Evolutionary conservation across 306 rosid species (phyloP), one percentile per base, ranked within the genome.

Genomic region (Luffa acutangula): DNA sequence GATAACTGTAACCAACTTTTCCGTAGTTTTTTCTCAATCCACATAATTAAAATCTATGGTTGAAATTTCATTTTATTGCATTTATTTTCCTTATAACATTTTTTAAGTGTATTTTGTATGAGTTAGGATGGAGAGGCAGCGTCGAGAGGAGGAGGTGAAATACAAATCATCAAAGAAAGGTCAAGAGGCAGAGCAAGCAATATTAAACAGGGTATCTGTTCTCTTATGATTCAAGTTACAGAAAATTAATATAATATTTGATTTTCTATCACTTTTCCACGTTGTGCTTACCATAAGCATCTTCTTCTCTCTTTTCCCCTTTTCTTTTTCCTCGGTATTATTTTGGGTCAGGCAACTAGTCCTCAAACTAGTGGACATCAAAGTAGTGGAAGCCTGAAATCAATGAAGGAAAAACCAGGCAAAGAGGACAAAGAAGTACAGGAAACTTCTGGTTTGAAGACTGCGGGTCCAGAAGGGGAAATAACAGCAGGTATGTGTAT

Each of bases 401-500:
- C 97, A 71, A 67, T 89, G 85, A 95, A 93, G 91, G 99, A 95
- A 20, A 95, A 92, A 85, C 86, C 93, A n/a, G 90, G 91, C 48
- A 96, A 90, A 87, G 83, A 89, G 73, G 94, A 90, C 79, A 95
- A 95, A 81, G 99, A 93, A 71, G 91, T 83, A 65, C 91, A 85
- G 69, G 98, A 95, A 78, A 81, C 88, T 80, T 91, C 99, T 37
- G 92, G 97, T 84, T 90, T 94, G 82, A 92, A 92, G 88, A 90
- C 90, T 6, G 99, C 99, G 18, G 99, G 97, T 78, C 90, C 96
- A 36, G 99, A 95, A 85, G 99, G 99, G 78, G 99, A 95, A 90
- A 93, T 95, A 64, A 89, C 99, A 51, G 99, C 99, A 86, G 99
- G 81, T 78, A 51, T 36, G 33, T 34, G 25, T 4, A 41, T 4